A percentile compares a stretch with the other conserved stretches of the same genome.
These are phyloP conservation scores for Nitzschia sp. DNA, from an alignment of 108 stramenopile species.

Conservation along the genomic window DNA sequence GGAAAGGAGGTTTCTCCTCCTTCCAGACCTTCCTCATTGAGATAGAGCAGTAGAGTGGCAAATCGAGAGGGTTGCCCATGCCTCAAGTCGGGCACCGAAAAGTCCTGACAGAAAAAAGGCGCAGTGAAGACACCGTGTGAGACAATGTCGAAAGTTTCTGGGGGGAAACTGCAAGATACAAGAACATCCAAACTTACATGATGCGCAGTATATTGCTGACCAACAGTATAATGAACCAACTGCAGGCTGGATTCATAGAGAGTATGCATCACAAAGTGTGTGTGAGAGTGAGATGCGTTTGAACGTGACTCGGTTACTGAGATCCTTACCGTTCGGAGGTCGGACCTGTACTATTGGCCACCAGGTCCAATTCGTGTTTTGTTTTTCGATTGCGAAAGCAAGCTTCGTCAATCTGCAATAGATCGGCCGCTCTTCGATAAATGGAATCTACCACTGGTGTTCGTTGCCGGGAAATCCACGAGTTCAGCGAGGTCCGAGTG, in stretches of 20 bases:
- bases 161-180: conserved; percentile 45
- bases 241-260: no score
- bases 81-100: conserved; percentile 41
- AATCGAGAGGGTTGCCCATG: conserved; percentile 48
- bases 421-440: conserved; percentile 48
- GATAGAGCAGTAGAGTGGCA: conserved; percentile 66
- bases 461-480: conserved; percentile 38
- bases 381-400: conserved; percentile 33
- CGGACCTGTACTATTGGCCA: conserved; percentile 33
- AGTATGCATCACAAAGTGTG: no score
- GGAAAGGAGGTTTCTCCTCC: conserved; percentile 69
- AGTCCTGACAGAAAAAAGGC: conserved; percentile 55
- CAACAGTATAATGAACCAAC: conserved; percentile 57
- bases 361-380: conserved; percentile 44
- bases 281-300: no score
- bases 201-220: conserved; percentile 49
- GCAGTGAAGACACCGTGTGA: neutral
- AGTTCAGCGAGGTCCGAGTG: conserved; percentile 40
- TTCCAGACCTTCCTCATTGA: conserved; percentile 45
- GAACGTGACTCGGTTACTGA: no score
- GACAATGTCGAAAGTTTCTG: conserved; percentile 10
- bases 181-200: conserved; percentile 34
- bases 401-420: conserved; percentile 53
- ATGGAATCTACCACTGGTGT: conserved; percentile 49
- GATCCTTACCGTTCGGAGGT: conserved; percentile 50